These are phyloP conservation scores for Xanthoparmelia taractica DNA, from an alignment of 495 filamentous ascomycete species.

Conservation along the genomic window DNA sequence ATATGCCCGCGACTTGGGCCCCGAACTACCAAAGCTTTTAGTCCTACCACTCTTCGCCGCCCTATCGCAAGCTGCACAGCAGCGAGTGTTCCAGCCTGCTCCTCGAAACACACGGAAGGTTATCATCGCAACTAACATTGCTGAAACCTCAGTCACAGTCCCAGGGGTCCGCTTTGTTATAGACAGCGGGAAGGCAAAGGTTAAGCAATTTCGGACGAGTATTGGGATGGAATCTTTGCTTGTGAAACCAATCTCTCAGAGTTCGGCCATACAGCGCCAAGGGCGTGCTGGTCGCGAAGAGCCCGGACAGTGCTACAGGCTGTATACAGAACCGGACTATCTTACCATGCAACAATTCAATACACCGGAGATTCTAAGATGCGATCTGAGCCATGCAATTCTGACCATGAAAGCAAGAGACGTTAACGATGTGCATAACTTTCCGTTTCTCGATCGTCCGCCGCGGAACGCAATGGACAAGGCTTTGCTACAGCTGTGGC, in stretches of 20 bases:
- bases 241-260: conserved; percentile 85
- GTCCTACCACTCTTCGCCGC: conserved; percentile 68
- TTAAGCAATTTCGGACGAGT: conserved; percentile 79
- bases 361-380: conserved; percentile 82
- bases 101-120: conserved; percentile 75
- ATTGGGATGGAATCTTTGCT: conserved; percentile 87
- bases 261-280: conserved; percentile 82
- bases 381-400: conserved; percentile 77
- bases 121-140: conserved; percentile 92
- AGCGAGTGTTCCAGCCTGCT: conserved; percentile 72
- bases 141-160: conserved; percentile 95
- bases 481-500: conserved; percentile 70
- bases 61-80: conserved; percentile 68
- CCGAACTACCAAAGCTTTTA: conserved; percentile 64
- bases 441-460: conserved; percentile 80
- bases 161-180: conserved; percentile 86
- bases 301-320: conserved; percentile 76
- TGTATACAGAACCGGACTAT: conserved; percentile 83
- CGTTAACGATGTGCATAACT: conserved; percentile 69
- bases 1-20: conserved; percentile 59
- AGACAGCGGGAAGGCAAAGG: conserved; percentile 88
- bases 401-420: conserved; percentile 92
- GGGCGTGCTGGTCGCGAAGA: conserved; percentile 93
- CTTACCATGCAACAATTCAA: conserved; percentile 60
- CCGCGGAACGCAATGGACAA: conserved; percentile 71